phyloP scores from a whole-genome alignment of 2,329 filamentous ascomycete genomes.

The Cytospora piceae region DNA sequence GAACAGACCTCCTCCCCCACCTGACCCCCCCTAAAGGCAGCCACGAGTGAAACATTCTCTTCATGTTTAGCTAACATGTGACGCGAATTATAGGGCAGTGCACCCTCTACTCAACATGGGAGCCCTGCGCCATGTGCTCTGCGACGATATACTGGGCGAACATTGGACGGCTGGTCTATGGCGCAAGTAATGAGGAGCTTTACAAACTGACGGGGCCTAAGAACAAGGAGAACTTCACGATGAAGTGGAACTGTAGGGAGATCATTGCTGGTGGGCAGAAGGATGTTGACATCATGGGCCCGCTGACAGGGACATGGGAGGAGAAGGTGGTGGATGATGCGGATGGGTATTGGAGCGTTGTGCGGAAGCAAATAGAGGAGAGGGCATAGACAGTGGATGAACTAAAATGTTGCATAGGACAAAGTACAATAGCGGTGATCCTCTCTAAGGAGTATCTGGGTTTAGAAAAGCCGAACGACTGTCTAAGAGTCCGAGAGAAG shows the following conservation, averaged over 20 bases:
- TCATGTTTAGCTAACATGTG: neutral
- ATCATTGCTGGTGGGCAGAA: constrained; percentile 53
- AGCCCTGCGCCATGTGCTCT: constrained; percentile 58
- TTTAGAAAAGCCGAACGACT: too few species aligned
- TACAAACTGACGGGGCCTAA: constrained; percentile 49
- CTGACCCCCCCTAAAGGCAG: too few species aligned
- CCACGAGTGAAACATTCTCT: neutral
- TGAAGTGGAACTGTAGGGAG: constrained; percentile 52
- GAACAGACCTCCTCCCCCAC: neutral
- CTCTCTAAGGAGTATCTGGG: too few species aligned
- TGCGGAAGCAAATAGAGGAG: constrained; percentile 29
- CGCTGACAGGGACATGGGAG: constrained; percentile 48
- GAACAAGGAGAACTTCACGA: constrained; percentile 56
- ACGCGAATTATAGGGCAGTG: constrained; percentile 36
- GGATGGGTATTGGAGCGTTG: constrained; percentile 49
- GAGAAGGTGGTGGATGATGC: constrained; percentile 49
- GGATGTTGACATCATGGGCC: constrained; percentile 53
- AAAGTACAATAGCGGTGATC: too few species aligned
- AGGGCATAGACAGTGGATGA: neutral
- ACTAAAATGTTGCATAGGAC: neutral
- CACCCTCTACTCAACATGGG: constrained; percentile 57
- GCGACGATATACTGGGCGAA: constrained; percentile 49
- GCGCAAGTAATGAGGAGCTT: constrained; percentile 52
- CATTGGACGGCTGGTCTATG: constrained; percentile 56
- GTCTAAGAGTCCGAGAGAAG: too few species aligned